Conservation (phyloP, 371 early-diverging fungal species). For the Dichotomocladium elegans region DNA sequence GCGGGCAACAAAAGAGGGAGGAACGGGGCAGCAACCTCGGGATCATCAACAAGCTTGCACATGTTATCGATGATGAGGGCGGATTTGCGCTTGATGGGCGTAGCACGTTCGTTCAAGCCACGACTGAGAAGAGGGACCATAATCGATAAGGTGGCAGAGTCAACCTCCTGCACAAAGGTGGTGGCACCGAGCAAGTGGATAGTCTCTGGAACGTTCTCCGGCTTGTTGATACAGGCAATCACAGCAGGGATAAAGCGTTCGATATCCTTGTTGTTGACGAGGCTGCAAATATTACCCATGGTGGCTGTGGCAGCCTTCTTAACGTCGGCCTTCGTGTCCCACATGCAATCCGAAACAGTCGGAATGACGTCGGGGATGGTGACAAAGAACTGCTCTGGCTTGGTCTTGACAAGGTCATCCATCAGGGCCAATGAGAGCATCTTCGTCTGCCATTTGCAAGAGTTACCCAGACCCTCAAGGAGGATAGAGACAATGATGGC, state of each 20-base stretch:
- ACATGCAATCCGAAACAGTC: constrained; percentile 65
- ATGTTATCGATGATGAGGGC: constrained; percentile 84
- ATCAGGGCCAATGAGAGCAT: constrained; percentile 57
- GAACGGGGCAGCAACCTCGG: constrained; percentile 77
- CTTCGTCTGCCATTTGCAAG: constrained; percentile 77
- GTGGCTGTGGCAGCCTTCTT: constrained; percentile 45
- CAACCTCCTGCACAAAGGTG: constrained; percentile 76
- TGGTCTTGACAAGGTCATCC: constrained; percentile 46
- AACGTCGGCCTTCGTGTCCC: constrained; percentile 71
- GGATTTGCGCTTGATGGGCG: constrained; percentile 71
- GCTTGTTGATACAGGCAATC: constrained; percentile 59
- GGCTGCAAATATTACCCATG: constrained; percentile 48
- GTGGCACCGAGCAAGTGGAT: constrained; percentile 63
- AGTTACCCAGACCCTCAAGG: constrained; percentile 54
- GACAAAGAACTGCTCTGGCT: constrained; percentile 54
- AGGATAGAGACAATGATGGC: constrained; percentile 53
- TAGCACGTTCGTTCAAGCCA: constrained; percentile 67
- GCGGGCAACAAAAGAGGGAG: constrained; percentile 77
- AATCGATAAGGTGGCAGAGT: constrained; percentile 80
- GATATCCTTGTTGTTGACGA: constrained; percentile 63
- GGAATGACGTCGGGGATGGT: constrained; percentile 70
- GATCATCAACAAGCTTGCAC: constrained; percentile 80
- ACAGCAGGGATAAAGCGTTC: constrained; percentile 60
- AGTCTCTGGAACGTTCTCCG: constrained; percentile 62
- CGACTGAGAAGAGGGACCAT: constrained; percentile 77